phyloP scores from a whole-genome alignment of 2,329 filamentous ascomycete species.

The Paramyrothecium sp. region DNA sequence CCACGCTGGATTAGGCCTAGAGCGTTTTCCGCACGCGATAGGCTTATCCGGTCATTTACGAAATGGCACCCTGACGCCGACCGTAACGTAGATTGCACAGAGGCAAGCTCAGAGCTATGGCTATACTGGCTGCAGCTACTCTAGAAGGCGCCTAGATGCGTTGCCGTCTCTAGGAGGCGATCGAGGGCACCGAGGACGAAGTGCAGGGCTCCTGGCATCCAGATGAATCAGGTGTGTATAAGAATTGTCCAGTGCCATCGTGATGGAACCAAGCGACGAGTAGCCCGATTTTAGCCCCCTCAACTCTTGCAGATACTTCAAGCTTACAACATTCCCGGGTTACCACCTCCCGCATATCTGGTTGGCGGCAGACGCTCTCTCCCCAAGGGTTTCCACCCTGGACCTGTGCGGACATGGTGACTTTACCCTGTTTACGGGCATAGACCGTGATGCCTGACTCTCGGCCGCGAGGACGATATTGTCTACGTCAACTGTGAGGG shows the following conservation, averaged over 20 bases:
- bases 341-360: slow-evolving; percentile 53
- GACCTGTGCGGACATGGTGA: slow-evolving; percentile 57
- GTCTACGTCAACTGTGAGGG: slow-evolving; percentile 38
- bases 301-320: slow-evolving; percentile 32
- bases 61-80: too few species aligned
- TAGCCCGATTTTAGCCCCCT: neutral
- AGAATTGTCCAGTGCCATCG: slow-evolving; percentile 34
- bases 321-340: slow-evolving; percentile 50
- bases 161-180: slow-evolving; percentile 31
- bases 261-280: slow-evolving; percentile 16
- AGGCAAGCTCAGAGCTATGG: too few species aligned
- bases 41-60: too few species aligned
- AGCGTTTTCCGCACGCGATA: too few species aligned
- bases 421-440: slow-evolving; percentile 51
- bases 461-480: slow-evolving; percentile 40
- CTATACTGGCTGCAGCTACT: too few species aligned
- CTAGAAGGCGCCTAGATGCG: slow-evolving; percentile 32
- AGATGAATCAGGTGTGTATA: slow-evolving; percentile 57
- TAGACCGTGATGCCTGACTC: slow-evolving; percentile 56
- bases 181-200: slow-evolving; percentile 37
- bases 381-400: slow-evolving; percentile 46
- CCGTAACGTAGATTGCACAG: too few species aligned
- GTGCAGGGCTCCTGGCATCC: slow-evolving; percentile 50
- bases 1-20: too few species aligned
- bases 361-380: slow-evolving; percentile 32